Conservation (phyloP, 345 rosid species). For the Salix udensis region DNA sequence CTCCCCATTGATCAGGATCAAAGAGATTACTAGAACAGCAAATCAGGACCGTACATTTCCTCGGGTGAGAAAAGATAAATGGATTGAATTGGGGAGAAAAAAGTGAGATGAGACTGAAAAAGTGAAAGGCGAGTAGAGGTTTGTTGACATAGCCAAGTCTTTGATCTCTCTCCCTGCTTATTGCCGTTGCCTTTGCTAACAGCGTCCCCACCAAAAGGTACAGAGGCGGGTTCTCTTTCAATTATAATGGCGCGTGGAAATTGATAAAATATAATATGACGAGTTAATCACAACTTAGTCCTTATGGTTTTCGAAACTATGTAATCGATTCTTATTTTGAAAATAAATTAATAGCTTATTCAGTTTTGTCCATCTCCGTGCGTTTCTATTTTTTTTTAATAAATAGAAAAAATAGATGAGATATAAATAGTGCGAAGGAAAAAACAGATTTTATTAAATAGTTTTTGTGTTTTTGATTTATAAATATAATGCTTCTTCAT, state of each 20-base stretch:
- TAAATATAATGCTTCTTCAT: no score
- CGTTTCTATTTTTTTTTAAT: no score
- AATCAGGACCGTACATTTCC: background rate
- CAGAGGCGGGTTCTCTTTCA: background rate
- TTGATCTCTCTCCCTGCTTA: background rate
- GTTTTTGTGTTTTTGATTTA: no score
- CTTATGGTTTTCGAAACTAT: no score
- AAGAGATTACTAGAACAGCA: background rate
- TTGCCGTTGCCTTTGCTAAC: slow-evolving; percentile 5
- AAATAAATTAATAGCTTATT: no score
- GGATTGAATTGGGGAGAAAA: background rate
- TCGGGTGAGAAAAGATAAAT: background rate
- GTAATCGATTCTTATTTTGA: no score
- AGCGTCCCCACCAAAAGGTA: slow-evolving; percentile 18
- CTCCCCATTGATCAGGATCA: slow-evolving; percentile 19
- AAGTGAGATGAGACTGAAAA: slow-evolving; percentile 2
- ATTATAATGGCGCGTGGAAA: slow-evolving; percentile 8
- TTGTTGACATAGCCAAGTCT: background rate
- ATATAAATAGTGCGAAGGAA: no score
- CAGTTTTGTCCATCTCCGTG: no score
- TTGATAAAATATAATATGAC: background rate
- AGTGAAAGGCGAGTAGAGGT: slow-evolving; percentile 1
- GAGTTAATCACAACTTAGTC: no score
- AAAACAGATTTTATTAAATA: no score
- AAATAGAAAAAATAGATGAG: no score